phyloP scores from a whole-genome alignment of 2,329 filamentous ascomycete genomes.

The Fusarium dimerum region DNA sequence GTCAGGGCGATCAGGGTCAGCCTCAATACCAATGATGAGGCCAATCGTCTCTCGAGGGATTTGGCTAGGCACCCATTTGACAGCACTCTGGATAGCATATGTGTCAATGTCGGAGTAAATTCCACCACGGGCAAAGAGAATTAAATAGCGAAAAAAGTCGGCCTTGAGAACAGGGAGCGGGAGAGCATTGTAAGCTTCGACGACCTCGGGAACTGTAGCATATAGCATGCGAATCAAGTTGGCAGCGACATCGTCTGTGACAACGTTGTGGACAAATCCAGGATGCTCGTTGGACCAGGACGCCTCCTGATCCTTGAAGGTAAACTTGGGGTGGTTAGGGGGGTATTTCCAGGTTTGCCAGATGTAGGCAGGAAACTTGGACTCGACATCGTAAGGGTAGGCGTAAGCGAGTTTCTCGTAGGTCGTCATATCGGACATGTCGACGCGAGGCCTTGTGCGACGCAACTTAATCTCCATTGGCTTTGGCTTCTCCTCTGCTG shows the following conservation, averaged over 20 bases:
- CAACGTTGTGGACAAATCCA: constrained; percentile 92
- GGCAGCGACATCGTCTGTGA: constrained; percentile 84
- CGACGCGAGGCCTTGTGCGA: constrained; percentile 51
- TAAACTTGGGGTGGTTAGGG: constrained; percentile 75
- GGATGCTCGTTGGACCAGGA: constrained; percentile 89
- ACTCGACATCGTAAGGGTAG: constrained; percentile 86
- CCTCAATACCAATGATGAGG: constrained; percentile 91
- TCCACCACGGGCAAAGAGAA: constrained; percentile 61
- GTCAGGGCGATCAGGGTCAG: constrained; percentile 88
- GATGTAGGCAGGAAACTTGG: constrained; percentile 94
- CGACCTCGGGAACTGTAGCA: constrained; percentile 74
- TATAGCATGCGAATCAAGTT: constrained; percentile 86
- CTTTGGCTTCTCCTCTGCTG: constrained; percentile 14
- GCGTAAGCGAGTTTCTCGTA: constrained; percentile 85
- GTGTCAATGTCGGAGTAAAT: constrained; percentile 95
- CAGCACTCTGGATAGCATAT: constrained; percentile 75
- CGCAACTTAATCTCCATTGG: constrained; percentile 21
- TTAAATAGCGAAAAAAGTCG: constrained; percentile 77
- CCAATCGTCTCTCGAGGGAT: constrained; percentile 79
- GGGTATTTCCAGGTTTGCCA: constrained; percentile 99
- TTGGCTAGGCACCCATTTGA: constrained; percentile 81
- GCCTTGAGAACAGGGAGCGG: constrained; percentile 76
- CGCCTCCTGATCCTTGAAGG: constrained; percentile 80
- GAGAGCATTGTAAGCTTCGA: constrained; percentile 73
- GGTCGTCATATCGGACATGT: constrained; percentile 71